phyloP scores from a whole-genome alignment of 2,329 filamentous ascomycete genomes.

The Cryphonectria naterciae region DNA sequence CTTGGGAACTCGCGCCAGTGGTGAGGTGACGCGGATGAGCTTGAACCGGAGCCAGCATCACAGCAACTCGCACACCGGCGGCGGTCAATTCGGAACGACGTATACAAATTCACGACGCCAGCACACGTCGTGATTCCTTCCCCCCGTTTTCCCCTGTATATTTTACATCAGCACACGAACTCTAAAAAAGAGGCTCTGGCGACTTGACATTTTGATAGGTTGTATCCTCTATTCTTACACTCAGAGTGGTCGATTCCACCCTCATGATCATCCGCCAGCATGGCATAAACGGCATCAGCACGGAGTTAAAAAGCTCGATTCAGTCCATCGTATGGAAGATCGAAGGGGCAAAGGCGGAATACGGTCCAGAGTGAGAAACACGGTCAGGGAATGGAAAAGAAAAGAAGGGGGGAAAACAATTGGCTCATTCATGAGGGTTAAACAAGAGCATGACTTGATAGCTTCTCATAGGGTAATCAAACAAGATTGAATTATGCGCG shows the following conservation, averaged over 20 bases:
- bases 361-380: background rate
- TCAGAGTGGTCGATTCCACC: constrained; percentile 7
- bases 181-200: background rate
- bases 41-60: background rate
- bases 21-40: background rate
- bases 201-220: constrained; percentile 2
- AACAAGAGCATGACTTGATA: background rate
- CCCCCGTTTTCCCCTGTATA: constrained; percentile 9
- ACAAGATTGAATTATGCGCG: background rate
- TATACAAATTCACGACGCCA: background rate
- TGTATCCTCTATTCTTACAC: background rate
- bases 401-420: background rate
- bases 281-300: constrained; percentile 23
- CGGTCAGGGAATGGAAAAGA: background rate
- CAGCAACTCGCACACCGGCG: background rate
- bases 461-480: constrained; percentile 3
- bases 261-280: constrained; percentile 2
- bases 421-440: background rate
- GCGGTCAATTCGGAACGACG: background rate
- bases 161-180: constrained; percentile 6
- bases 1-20: background rate
- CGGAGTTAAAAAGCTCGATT: constrained; percentile 16
- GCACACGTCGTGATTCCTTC: background rate
- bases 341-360: background rate
- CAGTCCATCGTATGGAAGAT: background rate